Percentiles rank a stretch among this genome's conserved stretches.
Evolutionary conservation across 2,329 filamentous ascomycete species (phyloP).

Genomic region (Coniosporium uncinatum): DNA sequence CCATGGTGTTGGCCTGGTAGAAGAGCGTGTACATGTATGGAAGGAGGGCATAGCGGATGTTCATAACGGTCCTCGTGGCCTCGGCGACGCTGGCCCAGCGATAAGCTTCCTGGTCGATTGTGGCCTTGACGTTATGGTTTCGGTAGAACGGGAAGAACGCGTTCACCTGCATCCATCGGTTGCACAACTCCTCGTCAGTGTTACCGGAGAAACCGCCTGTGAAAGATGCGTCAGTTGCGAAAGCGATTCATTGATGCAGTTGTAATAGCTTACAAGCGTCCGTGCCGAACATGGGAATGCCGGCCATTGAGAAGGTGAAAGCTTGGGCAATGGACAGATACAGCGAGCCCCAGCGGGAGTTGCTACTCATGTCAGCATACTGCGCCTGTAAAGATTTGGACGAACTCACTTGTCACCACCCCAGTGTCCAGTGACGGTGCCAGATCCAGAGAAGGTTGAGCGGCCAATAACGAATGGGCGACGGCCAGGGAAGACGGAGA

Average conservation of each 20-base stretch:
- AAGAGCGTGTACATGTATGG: conserved; percentile 76
- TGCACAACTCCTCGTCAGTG: conserved; percentile 63
- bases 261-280: too few relatives aligned
- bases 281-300: conserved; percentile 69
- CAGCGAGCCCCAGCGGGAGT: conserved; percentile 50
- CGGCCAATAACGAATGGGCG: conserved; percentile 83
- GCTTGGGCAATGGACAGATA: conserved; percentile 75
- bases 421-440: conserved; percentile 77
- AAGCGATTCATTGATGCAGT: conserved; percentile 56
- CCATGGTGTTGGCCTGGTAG: conserved; percentile 58
- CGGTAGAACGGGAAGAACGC: conserved; percentile 78
- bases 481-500: conserved; percentile 56
- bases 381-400: background rate
- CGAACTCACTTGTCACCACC: conserved; percentile 57
- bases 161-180: conserved; percentile 66
- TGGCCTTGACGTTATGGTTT: conserved; percentile 45
- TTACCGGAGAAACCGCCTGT: conserved; percentile 68
- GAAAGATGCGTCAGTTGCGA: background rate
- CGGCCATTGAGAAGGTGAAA: conserved; percentile 67
- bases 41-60: conserved; percentile 63
- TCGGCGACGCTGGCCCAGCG: conserved; percentile 60
- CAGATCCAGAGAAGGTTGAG: conserved; percentile 73
- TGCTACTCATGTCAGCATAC: too few relatives aligned
- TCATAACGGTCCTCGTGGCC: conserved; percentile 61
- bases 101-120: conserved; percentile 64